A percentile compares a stretch with the other conserved stretches of the same genome.
Evolutionary conservation across 176 grass and related monocot species (phyloP).

Genomic region (Metroxylon sagu): DNA sequence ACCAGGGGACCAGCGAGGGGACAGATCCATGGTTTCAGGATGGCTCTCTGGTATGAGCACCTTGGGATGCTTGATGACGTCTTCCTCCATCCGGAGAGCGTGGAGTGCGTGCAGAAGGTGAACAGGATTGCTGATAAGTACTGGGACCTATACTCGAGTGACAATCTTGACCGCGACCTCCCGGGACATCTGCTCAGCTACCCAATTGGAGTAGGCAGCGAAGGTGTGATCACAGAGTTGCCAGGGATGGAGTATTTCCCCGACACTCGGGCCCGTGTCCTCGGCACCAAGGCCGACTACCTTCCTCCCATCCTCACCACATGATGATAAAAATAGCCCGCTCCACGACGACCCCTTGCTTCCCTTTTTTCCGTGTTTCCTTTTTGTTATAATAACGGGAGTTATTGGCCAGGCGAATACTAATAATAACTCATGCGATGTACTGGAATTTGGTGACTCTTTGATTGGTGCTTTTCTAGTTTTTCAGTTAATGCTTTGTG

Average conservation of each 20-base stretch:
- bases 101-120: conserved; percentile 57
- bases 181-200: conserved; percentile 83
- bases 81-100: conserved; percentile 48
- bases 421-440: too few species aligned
- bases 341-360: background rate
- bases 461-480: too few species aligned
- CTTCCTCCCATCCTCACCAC: conserved; percentile 68
- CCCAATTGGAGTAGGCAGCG: conserved; percentile 28
- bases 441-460: too few species aligned
- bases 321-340: conserved; percentile 28
- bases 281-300: conserved; percentile 31
- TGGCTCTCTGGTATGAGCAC: conserved; percentile 93
- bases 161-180: conserved; percentile 48
- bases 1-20: conserved; percentile 47
- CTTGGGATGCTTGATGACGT: conserved; percentile 64
- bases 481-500: too few species aligned
- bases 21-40: conserved; percentile 72
- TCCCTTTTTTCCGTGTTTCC: background rate
- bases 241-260: conserved; percentile 64
- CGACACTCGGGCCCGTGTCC: conserved; percentile 41
- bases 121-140: conserved; percentile 74
- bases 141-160: conserved; percentile 55
- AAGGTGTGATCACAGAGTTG: conserved; percentile 48
- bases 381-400: background rate
- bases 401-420: too few species aligned